Base-by-base conservation (phyloP, 83 land plant species). In the Larix sibirica region DNA sequence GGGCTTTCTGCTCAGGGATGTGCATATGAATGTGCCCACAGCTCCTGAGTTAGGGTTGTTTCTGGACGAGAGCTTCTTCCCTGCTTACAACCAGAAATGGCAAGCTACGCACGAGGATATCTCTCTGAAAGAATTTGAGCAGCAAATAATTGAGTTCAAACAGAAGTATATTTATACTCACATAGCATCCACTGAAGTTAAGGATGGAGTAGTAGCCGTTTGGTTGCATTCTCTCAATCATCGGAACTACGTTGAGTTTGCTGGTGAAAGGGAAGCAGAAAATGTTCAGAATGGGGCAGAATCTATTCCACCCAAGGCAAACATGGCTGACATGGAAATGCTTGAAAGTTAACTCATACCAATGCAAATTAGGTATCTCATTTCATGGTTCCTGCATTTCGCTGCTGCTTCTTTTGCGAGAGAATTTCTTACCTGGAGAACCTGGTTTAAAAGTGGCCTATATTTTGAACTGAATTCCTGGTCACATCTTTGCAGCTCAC, bases 31-130 rank as follows among this genome's bases (percentile, higher is more conserved):
- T 85, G 97, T 96, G 62, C 99, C 99, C 2, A 94, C 94, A 58
- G 97, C 99, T 7, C 99, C 98, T 28, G 99, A 97, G 83, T 90
- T 95, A 65, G 99, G 99, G 7, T 85, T 97, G 61, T 94, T 91
- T 82, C 68, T 97, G 84, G 95, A 97, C 42, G 99, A 97, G 79
- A 91, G 99, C 68, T 66, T 92, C 23, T 97, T 94, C 66, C 66
- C 94, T 24, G 92, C 99, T 24, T 97, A 97, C 66, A 97, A 97
- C 84, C 56, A 92, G 38, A 94, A 90, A 66, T 97, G 94, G 91
- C 85, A 83, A 64, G 87, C 79, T 75, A 88, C 91, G 1, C 99
- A 97, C 81, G 99, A 97, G 86, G 96, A 87, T 80, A 6, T 97
- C 14, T 91, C 95, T 4, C 87, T 92, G 94, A 90, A 91, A 75